Percentiles rank a stretch among this genome's conserved stretches.
Evolutionary conservation across 768 basidiomycete species (phyloP).

Genomic region (Suillus plorans): DNA sequence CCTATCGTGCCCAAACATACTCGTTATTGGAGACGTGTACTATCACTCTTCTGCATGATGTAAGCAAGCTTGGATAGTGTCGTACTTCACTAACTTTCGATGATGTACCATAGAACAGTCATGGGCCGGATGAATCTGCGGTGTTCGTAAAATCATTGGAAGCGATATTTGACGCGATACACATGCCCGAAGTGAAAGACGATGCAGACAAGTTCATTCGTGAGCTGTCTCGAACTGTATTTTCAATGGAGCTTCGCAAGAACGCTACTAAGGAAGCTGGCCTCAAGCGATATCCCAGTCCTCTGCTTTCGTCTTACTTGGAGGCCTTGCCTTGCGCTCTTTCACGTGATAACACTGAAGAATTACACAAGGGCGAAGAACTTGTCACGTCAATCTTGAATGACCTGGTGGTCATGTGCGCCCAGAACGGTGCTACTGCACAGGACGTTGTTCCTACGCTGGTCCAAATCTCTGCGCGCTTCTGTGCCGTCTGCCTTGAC

Average conservation of each 20-base stretch:
- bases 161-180: conserved; percentile 75
- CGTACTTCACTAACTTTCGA: not conserved
- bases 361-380: conserved; percentile 57
- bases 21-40: conserved; percentile 69
- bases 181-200: conserved; percentile 65
- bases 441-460: conserved; percentile 67
- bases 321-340: conserved; percentile 79
- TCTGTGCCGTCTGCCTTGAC: conserved; percentile 85
- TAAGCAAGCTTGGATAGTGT: conserved; percentile 31
- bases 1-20: conserved; percentile 61
- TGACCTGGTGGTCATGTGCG: conserved; percentile 61
- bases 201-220: conserved; percentile 71
- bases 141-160: conserved; percentile 70
- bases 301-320: conserved; percentile 68
- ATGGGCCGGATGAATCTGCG: conserved; percentile 70
- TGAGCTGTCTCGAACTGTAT: conserved; percentile 67
- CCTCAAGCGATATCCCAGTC: conserved; percentile 52
- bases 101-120: conserved; percentile 52
- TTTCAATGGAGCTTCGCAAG: conserved; percentile 71
- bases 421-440: conserved; percentile 42
- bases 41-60: conserved; percentile 75
- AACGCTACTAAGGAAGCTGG: conserved; percentile 53
- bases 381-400: conserved; percentile 63
- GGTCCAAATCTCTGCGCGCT: conserved; percentile 80
- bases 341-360: conserved; percentile 60